A percentile compares a stretch with the other conserved stretches of the same genome.
Evolutionary conservation across 176 grass and related monocot species (phyloP).

Genomic region (Rhynchospora pubera): DNA sequence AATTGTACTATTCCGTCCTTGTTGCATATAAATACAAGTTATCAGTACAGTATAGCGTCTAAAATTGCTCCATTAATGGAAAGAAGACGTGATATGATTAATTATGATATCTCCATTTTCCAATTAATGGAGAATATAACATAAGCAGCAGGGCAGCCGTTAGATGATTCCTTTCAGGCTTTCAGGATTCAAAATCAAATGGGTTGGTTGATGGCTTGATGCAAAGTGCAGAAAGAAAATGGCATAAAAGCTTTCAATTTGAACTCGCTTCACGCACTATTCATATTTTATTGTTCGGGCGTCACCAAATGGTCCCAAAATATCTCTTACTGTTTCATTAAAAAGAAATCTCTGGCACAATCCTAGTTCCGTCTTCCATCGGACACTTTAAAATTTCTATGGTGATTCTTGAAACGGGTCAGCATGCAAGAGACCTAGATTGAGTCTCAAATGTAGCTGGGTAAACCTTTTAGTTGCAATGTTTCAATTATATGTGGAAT

Average conservation of each 20-base stretch:
- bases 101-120: neutral
- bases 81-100: neutral
- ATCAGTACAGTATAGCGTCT: too few relatives aligned
- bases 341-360: neutral
- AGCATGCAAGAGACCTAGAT: too few relatives aligned
- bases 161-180: constrained; percentile 9
- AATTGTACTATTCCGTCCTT: neutral
- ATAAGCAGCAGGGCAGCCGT: neutral
- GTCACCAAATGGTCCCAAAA: neutral
- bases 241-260: neutral
- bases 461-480: too few relatives aligned
- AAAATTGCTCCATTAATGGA: too few relatives aligned
- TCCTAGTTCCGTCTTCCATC: neutral
- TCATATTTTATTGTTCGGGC: neutral
- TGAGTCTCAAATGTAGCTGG: too few relatives aligned
- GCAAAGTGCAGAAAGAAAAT: neutral
- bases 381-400: neutral
- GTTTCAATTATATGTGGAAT: too few relatives aligned
- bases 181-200: neutral
- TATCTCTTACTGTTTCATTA: neutral
- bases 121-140: neutral
- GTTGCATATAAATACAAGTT: too few relatives aligned
- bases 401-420: neutral
- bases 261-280: neutral
- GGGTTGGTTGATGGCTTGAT: neutral